A percentile compares a stretch with the other conserved stretches of the same genome.
phyloP scores from a whole-genome alignment of 176 grass and related monocot species.

The Rhynchospora pubera region DNA sequence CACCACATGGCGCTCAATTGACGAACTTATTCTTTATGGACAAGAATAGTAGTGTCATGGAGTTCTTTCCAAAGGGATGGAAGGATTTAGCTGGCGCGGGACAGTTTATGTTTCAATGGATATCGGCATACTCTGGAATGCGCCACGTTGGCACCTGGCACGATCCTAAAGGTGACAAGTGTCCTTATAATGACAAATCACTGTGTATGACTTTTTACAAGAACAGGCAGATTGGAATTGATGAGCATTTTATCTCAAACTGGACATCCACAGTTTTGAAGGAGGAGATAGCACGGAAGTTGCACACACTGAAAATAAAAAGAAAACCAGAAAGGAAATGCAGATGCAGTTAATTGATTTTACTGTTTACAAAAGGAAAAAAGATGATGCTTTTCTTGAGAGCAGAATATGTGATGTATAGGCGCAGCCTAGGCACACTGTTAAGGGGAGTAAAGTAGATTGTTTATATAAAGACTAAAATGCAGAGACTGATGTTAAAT shows the following conservation, averaged over 20 bases:
- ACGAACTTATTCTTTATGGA: slow-evolving; percentile 69
- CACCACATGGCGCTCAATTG: slow-evolving; percentile 60
- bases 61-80: slow-evolving; percentile 67
- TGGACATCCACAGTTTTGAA: slow-evolving; percentile 37
- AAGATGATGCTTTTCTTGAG: background rate
- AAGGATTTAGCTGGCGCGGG: slow-evolving; percentile 35
- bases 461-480: background rate
- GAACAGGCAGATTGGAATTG: slow-evolving; percentile 32
- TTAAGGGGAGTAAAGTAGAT: background rate
- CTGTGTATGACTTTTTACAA: slow-evolving; percentile 36
- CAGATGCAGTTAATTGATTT: background rate
- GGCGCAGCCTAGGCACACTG: background rate
- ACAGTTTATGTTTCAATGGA: slow-evolving; percentile 56
- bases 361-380: background rate
- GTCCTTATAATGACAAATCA: slow-evolving; percentile 1
- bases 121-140: slow-evolving; percentile 41
- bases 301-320: background rate
- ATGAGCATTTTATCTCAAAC: slow-evolving; percentile 35
- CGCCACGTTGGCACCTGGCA: slow-evolving; percentile 55
- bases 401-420: background rate
- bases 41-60: slow-evolving; percentile 60
- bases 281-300: slow-evolving; percentile 24
- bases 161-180: slow-evolving; percentile 35
- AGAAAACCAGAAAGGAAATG: background rate
- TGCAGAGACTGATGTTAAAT: background rate